Conservation (phyloP, 331 rosid genomes). For the Quercus lobata region DNA sequence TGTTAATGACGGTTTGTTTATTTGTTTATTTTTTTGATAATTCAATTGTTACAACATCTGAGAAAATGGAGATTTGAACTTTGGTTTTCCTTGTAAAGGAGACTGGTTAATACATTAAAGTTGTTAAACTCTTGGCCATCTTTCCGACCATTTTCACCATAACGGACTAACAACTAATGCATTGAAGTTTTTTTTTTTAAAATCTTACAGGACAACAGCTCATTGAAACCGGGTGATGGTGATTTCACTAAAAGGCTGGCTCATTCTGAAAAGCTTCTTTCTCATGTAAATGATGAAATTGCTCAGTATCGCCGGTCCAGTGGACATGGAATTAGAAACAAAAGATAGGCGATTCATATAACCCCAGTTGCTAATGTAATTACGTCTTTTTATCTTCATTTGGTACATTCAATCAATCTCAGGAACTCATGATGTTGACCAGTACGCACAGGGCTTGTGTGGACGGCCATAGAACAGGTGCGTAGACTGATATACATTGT, state of each 20-base stretch:
- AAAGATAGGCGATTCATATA: slow-evolving; percentile 15
- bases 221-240: slow-evolving; percentile 29
- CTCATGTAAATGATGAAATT: slow-evolving; percentile 58
- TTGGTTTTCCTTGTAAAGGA: no score
- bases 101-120: no score
- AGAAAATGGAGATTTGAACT: no score
- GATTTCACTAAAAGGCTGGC: slow-evolving; percentile 52
- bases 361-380: background rate
- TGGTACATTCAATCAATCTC: background rate
- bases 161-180: background rate
- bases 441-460: slow-evolving; percentile 12
- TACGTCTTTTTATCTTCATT: background rate
- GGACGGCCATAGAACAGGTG: slow-evolving; percentile 1
- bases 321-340: slow-evolving; percentile 5
- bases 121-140: background rate
- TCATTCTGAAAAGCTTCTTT: slow-evolving; percentile 52
- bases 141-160: background rate
- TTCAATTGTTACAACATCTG: no score
- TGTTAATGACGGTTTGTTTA: slow-evolving; percentile 31
- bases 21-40: no score
- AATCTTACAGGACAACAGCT: slow-evolving; percentile 33
- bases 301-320: slow-evolving; percentile 41
- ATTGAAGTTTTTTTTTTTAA: slow-evolving; percentile 12
- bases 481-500: background rate
- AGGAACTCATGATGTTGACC: background rate